Evolutionary conservation across 805 yeast genomes (phyloP).

Genomic region (Cyberlindnera saturnus): DNA sequence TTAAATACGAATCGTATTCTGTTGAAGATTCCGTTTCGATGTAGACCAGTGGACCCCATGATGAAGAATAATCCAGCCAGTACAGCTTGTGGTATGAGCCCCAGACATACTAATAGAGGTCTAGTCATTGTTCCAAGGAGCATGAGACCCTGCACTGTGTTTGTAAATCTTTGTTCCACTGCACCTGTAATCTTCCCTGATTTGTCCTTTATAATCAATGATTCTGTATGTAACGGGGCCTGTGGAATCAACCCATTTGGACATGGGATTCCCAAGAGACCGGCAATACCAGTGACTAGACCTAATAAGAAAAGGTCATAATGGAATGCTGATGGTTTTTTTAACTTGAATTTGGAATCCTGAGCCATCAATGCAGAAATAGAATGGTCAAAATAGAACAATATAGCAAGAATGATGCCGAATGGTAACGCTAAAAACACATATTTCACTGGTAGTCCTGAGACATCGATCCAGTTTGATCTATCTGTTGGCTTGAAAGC

Average conservation of each 20-base stretch:
- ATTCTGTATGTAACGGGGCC: conserved; percentile 87
- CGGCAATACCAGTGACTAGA: conserved; percentile 79
- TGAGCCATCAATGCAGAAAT: conserved; percentile 93
- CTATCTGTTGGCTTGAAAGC: conserved; percentile 70
- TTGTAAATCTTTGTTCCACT: conserved; percentile 87
- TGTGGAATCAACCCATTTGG: conserved; percentile 97
- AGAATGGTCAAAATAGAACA: conserved; percentile 93
- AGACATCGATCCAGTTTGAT: conserved; percentile 34
- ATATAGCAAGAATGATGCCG: conserved; percentile 74
- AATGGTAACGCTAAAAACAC: conserved; percentile 90
- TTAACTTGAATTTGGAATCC: conserved; percentile 69
- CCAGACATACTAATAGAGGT: conserved; percentile 76
- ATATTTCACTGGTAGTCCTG: conserved; percentile 49
- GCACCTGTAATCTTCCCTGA: conserved; percentile 32
- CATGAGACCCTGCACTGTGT: conserved; percentile 77
- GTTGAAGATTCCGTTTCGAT: conserved; percentile 57
- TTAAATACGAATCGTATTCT: conserved; percentile 53
- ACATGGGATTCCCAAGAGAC: conserved; percentile 86
- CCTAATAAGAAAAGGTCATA: conserved; percentile 88
- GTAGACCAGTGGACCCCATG: conserved; percentile 82
- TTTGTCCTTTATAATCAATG: conserved; percentile 49
- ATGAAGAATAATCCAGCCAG: conserved; percentile 88
- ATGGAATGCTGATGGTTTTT: conserved; percentile 86
- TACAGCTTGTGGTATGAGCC: conserved; percentile 87
- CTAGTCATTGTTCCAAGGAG: conserved; percentile 85